Evolutionary conservation across 2,329 filamentous ascomycete genomes (phyloP), one percentile per base, ranked within the genome.

Genomic region (Emergomyces africanus): DNA sequence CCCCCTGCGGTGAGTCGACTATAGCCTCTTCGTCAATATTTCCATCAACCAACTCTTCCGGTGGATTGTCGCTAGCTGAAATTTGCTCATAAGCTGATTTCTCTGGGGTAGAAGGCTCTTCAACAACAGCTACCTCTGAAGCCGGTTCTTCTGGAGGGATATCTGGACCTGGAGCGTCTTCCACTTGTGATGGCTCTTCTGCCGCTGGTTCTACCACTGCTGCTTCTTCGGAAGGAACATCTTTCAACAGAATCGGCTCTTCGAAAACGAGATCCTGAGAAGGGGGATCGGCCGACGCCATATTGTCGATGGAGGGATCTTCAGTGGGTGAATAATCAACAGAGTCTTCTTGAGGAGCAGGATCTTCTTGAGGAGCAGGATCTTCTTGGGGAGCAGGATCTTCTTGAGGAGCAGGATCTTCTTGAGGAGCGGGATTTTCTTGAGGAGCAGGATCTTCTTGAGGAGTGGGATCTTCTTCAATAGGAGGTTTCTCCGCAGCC

Each of bases 271-370:
- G 48, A 44, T 66, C 59, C 48, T 60, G 58, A 39, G 44, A 59
- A 28, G 61, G 59, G 6, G 61, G 20, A 28, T 64, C 61, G 56
- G 67, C 59, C n/a, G 44, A 23, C 1, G 57, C 12, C n/a, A 57
- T 15, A 12, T 63, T 63, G 57, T 64, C 62, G 9, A 54, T 53
- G 41, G 64, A 59, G 23, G 60, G 51, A 42, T 65, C 59, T 60
- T 66, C 65, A 44, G 57, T 54, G 18, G 61, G 25, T 12, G 60
- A 44, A 46, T 63, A 60, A 54, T 62, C 60, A 57, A 2, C 6
- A 44, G 41, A 10, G 10, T 5, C 30, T 30, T 30, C 30, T 3
- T 28, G 44, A 60, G 61, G 56, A 46, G 63, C 30, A 30, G 30
- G 30, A 30, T 3, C 30, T 30, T 30, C 30, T 3, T 30, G 3